phyloP scores from a whole-genome alignment of 352 stramenopile genomes.

The Achlya hypogyna region DNA sequence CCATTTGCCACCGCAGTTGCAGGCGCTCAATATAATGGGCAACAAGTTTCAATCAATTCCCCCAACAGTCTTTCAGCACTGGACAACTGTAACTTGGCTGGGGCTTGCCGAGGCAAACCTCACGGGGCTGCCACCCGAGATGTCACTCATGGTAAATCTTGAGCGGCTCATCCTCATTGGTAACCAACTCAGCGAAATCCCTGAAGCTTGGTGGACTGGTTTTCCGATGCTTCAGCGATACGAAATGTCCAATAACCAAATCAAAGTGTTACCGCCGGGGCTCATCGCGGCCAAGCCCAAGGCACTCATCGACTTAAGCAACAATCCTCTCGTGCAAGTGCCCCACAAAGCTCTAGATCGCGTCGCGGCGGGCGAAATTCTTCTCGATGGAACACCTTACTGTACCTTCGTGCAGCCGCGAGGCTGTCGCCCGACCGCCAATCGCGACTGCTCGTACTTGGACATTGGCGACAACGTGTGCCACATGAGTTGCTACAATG shows the following conservation, averaged over 20 bases:
- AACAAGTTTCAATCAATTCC: not conserved
- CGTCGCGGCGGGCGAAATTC: not conserved
- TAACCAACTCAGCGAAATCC: not conserved
- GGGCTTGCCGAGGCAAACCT: not conserved
- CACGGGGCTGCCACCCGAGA: not conserved
- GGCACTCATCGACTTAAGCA: not conserved
- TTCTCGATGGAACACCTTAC: not conserved
- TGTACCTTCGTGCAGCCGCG: not conserved
- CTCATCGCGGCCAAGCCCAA: not conserved
- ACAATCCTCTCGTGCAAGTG: not conserved
- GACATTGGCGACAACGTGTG: not conserved
- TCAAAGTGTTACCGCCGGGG: not conserved
- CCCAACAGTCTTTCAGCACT: not conserved
- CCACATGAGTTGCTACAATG: not conserved
- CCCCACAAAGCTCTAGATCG: not conserved
- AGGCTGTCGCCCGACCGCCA: not conserved
- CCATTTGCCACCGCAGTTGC: not conserved
- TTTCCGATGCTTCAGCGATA: not conserved
- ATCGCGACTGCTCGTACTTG: not conserved
- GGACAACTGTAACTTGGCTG: not conserved
- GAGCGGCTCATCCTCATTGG: not conserved
- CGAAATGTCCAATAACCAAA: not conserved
- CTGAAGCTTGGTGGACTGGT: not conserved
- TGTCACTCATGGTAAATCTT: not conserved
- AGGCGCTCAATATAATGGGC: not conserved